A percentile compares a stretch with the other conserved stretches of the same genome.
These are phyloP conservation scores for Paxillus involutus DNA, from an alignment of 768 basidiomycete species.

Conservation along the genomic window DNA sequence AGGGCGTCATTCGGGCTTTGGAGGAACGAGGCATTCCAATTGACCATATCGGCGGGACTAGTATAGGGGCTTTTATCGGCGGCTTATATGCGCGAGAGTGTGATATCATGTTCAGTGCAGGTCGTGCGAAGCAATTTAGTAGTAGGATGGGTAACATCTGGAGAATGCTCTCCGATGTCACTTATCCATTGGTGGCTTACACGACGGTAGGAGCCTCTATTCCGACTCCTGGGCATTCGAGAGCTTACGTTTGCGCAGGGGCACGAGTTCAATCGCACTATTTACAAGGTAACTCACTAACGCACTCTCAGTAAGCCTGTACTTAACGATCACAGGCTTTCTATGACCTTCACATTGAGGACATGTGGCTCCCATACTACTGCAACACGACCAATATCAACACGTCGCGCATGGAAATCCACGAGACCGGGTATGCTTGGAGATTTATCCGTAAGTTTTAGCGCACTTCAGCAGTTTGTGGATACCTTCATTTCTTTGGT, in stretches of 20 bases:
- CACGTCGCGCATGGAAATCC: slow-evolving; percentile 94
- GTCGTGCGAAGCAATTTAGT: slow-evolving; percentile 89
- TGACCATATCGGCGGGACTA: slow-evolving; percentile 92
- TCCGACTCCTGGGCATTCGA: neutral
- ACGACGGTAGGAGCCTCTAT: slow-evolving; percentile 52
- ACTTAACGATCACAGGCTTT: slow-evolving; percentile 58
- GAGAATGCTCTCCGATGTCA: slow-evolving; percentile 90
- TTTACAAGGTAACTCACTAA: slow-evolving; percentile 70
- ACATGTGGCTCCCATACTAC: slow-evolving; percentile 99
- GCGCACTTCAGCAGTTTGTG: neutral
- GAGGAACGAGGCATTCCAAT: slow-evolving; percentile 93
- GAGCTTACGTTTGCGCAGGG: slow-evolving; percentile 51
- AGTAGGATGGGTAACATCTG: slow-evolving; percentile 91
- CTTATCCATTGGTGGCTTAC: slow-evolving; percentile 75
- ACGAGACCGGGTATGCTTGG: slow-evolving; percentile 99
- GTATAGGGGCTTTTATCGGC: slow-evolving; percentile 90
- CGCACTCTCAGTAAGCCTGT: neutral
- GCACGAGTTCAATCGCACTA: slow-evolving; percentile 91
- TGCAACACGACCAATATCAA: slow-evolving; percentile 98
- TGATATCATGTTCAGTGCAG: slow-evolving; percentile 82
- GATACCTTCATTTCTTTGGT: slow-evolving; percentile 6
- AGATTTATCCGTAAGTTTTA: slow-evolving; percentile 70
- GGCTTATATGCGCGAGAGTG: slow-evolving; percentile 95
- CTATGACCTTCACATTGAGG: slow-evolving; percentile 92
- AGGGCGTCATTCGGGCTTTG: slow-evolving; percentile 92